A percentile compares a stretch with the other conserved stretches of the same genome.
Evolutionary conservation across 352 stramenopile genomes (phyloP).

Genomic region (Thalassiosira exigua): DNA sequence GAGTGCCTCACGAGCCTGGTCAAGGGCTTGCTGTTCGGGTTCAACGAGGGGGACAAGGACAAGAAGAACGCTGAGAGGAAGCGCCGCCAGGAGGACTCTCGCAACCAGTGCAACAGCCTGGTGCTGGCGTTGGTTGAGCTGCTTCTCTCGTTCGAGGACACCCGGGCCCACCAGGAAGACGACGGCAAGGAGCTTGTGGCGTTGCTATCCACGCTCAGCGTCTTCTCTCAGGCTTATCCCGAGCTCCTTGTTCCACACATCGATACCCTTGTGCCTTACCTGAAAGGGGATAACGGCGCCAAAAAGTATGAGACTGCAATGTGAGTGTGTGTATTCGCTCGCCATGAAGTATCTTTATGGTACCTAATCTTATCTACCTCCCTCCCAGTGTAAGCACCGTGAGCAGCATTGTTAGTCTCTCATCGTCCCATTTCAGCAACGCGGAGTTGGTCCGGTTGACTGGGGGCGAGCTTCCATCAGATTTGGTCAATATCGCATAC

Average conservation of each 20-base stretch:
- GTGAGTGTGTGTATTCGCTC: no score
- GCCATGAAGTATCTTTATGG: no score
- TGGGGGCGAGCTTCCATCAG: slow-evolving; percentile 51
- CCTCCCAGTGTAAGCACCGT: slow-evolving; percentile 61
- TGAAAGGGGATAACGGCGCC: slow-evolving; percentile 81
- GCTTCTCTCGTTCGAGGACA: slow-evolving; percentile 82
- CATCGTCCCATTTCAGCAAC: slow-evolving; percentile 54
- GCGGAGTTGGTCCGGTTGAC: slow-evolving; percentile 59
- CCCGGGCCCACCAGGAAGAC: slow-evolving; percentile 51
- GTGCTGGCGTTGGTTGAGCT: slow-evolving; percentile 79
- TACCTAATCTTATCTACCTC: no score
- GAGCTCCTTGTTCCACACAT: slow-evolving; percentile 76
- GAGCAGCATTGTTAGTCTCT: slow-evolving; percentile 68
- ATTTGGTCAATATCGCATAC: slow-evolving; percentile 79
- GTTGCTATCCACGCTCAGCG: slow-evolving; percentile 75
- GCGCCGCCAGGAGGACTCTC: slow-evolving; percentile 51
- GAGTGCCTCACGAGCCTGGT: slow-evolving; percentile 73
- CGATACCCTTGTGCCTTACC: slow-evolving; percentile 82
- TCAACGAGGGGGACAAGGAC: slow-evolving; percentile 71
- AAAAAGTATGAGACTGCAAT: slow-evolving; percentile 72
- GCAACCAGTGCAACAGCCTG: slow-evolving; percentile 68
- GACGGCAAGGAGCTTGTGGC: slow-evolving; percentile 76
- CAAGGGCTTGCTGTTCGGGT: slow-evolving; percentile 69
- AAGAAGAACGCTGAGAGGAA: slow-evolving; percentile 66
- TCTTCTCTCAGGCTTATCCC: slow-evolving; percentile 80